Conservation (phyloP, 768 basidiomycete genomes). For the Rhizopogon sp. region DNA sequence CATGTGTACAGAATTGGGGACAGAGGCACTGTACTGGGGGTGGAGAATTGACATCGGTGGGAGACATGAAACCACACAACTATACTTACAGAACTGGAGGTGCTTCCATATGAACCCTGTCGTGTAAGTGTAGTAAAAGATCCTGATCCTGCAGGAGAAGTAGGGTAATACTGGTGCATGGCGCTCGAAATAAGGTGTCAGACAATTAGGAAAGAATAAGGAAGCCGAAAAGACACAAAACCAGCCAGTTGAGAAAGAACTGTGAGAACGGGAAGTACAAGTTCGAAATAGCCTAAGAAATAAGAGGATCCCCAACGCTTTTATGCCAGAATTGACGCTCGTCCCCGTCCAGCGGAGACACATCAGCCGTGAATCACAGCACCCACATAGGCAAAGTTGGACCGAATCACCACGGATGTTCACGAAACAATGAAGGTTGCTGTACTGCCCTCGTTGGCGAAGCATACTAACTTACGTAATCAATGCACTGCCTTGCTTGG, state of each 20-base stretch:
- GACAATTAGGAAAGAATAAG: background rate
- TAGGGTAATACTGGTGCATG: slow-evolving; percentile 7
- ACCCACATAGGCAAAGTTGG: background rate
- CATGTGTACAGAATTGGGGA: slow-evolving; percentile 54
- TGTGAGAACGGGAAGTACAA: background rate
- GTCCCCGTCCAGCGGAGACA: background rate
- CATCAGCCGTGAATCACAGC: background rate
- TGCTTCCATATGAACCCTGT: background rate
- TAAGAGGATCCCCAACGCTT: background rate
- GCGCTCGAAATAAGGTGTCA: background rate
- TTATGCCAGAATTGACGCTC: slow-evolving; percentile 1
- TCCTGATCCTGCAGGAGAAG: slow-evolving; percentile 5
- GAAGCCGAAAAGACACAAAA: background rate
- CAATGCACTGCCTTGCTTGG: background rate
- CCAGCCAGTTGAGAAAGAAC: background rate
- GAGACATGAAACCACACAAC: background rate
- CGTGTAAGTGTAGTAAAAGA: background rate
- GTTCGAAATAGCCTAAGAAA: background rate
- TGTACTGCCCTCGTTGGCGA: background rate
- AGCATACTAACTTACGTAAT: background rate
- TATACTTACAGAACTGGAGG: background rate
- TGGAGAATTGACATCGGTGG: background rate
- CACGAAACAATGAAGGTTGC: background rate
- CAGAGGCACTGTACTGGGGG: slow-evolving; percentile 31
- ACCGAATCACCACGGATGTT: background rate